phyloP scores from a whole-genome alignment of 1,284 basidiomycete genomes.

The Tetrapyrgos nigripes region DNA sequence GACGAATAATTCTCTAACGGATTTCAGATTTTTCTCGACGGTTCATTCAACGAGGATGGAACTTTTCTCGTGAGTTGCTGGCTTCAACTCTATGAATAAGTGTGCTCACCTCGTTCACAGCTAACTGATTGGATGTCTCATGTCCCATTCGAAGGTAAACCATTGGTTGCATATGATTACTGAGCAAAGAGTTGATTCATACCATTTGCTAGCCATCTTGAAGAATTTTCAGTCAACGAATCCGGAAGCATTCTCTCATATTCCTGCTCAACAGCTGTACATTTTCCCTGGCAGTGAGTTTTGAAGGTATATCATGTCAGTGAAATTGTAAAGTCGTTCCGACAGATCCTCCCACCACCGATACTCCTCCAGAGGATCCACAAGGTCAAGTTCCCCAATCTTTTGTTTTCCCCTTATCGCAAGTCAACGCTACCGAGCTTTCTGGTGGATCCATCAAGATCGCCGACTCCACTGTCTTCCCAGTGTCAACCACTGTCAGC shows the following conservation, averaged over 20 bases:
- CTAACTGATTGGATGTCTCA: slow-evolving; percentile 73
- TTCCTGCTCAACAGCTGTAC: slow-evolving; percentile 66
- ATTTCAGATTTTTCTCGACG: slow-evolving; percentile 65
- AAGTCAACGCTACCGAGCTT: slow-evolving; percentile 53
- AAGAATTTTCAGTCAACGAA: slow-evolving; percentile 69
- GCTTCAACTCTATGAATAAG: slow-evolving; percentile 10
- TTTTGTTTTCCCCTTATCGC: slow-evolving; percentile 61
- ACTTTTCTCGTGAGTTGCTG: slow-evolving; percentile 62
- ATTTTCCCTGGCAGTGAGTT: slow-evolving; percentile 57
- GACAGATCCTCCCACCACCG: slow-evolving; percentile 44
- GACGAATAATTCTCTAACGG: too few relatives aligned
- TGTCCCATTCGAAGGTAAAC: slow-evolving; percentile 52
- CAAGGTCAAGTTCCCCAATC: slow-evolving; percentile 58
- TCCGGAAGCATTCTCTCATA: slow-evolving; percentile 59
- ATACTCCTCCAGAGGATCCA: slow-evolving; percentile 47
- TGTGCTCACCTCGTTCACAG: slow-evolving; percentile 32
- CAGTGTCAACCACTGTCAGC: slow-evolving; percentile 59
- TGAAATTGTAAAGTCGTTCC: slow-evolving; percentile 9
- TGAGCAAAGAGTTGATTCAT: slow-evolving; percentile 17
- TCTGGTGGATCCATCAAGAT: slow-evolving; percentile 70
- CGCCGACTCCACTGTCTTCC: slow-evolving; percentile 60
- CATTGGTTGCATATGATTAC: too few relatives aligned
- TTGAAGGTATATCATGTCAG: slow-evolving; percentile 42
- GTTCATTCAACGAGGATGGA: slow-evolving; percentile 69
- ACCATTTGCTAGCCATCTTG: slow-evolving; percentile 56